Evolutionary conservation across 2,329 filamentous ascomycete species (phyloP).

Genomic region (Penicillium occitanis): DNA sequence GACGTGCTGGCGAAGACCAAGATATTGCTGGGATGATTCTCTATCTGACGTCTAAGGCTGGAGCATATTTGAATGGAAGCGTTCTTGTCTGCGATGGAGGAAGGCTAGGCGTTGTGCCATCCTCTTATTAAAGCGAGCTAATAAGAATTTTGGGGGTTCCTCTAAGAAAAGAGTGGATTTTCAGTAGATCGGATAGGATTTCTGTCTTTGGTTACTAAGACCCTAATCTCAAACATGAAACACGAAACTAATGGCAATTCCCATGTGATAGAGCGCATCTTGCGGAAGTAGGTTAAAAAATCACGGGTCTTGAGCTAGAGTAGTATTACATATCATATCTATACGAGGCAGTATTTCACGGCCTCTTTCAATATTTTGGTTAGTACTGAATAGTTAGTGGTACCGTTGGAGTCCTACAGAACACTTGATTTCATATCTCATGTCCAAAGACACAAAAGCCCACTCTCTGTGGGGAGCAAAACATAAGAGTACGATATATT

Average conservation of each 20-base stretch:
- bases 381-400: neutral
- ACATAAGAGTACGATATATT: neutral
- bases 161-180: too few relatives aligned
- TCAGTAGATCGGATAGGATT: neutral
- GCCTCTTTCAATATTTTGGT: neutral
- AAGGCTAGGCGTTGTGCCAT: constrained; percentile 13
- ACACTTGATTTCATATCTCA: neutral
- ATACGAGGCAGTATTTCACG: neutral
- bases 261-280: neutral
- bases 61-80: constrained; percentile 56
- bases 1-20: constrained; percentile 35
- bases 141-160: neutral
- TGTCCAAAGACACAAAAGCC: neutral
- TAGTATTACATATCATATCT: neutral
- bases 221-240: neutral
- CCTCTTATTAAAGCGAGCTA: constrained; percentile 2
- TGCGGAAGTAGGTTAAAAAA: neutral
- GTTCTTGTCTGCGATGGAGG: constrained; percentile 52
- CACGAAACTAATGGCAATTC: neutral
- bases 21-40: constrained; percentile 54
- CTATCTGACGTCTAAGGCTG: constrained; percentile 53
- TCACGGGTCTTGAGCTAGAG: neutral
- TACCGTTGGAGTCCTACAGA: neutral
- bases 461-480: neutral
- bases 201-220: neutral